These are phyloP conservation scores for Trichoderma sp. DNA, from an alignment of 2,329 filamentous ascomycete genomes.

Conservation along the genomic window DNA sequence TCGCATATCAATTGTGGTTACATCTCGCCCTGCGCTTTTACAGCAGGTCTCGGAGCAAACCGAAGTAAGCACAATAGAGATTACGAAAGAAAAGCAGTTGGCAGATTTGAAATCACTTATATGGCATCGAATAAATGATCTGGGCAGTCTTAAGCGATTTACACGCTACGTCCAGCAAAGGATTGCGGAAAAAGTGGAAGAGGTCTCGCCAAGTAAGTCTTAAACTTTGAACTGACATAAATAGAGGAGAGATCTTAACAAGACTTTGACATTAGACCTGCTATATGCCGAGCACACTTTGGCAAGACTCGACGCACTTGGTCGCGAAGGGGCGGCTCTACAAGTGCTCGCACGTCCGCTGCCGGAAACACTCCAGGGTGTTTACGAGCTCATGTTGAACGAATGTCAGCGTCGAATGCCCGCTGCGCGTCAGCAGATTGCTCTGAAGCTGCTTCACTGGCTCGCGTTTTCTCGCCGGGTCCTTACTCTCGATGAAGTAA, in stretches of 20 bases:
- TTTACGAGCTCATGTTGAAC: conserved; percentile 34
- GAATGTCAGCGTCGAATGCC: conserved; percentile 34
- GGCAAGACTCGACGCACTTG: conserved; percentile 34
- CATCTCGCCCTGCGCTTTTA: conserved; percentile 29
- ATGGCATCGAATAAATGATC: conserved; percentile 33
- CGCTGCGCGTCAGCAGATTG: conserved; percentile 25
- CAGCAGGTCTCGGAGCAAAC: conserved; percentile 19
- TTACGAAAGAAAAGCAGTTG: conserved; percentile 34
- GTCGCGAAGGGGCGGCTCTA: conserved; percentile 38
- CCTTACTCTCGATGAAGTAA: conserved; percentile 31
- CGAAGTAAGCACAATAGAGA: conserved; percentile 25
- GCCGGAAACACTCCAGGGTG: conserved; percentile 31
- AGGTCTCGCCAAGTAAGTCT: conserved; percentile 37
- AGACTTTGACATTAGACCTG: conserved; percentile 32
- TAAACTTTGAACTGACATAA: background rate
- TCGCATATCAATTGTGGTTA: conserved; percentile 34
- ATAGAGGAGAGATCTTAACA: background rate
- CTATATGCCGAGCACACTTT: conserved; percentile 43
- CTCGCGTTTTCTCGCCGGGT: conserved; percentile 32
- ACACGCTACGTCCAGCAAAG: conserved; percentile 35
- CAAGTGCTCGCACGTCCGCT: conserved; percentile 32
- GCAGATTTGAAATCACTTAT: conserved; percentile 35
- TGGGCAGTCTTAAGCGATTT: conserved; percentile 33
- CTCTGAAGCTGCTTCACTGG: conserved; percentile 34
- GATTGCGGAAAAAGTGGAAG: conserved; percentile 35